These are phyloP conservation scores for Calycina marina DNA, from an alignment of 2,329 filamentous ascomycete species.

Conservation along the genomic window DNA sequence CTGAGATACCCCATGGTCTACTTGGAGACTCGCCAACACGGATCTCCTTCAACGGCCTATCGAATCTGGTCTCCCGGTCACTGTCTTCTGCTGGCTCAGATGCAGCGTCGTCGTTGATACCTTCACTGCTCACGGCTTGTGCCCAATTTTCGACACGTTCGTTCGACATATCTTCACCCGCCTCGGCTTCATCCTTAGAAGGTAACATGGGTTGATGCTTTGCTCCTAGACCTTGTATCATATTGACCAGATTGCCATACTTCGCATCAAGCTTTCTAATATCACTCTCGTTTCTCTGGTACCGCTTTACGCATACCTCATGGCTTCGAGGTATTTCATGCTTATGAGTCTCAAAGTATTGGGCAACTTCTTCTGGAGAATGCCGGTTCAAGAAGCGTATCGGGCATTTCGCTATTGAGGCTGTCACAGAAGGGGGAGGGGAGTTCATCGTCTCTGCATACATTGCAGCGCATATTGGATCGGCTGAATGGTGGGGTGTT, in stretches of 20 bases:
- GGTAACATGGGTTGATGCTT: conserved; percentile 83
- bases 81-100: conserved; percentile 26
- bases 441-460: conserved; percentile 37
- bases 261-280: conserved; percentile 85
- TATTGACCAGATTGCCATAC: conserved; percentile 72
- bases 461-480: conserved; percentile 52
- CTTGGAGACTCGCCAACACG: conserved; percentile 89
- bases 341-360: conserved; percentile 90
- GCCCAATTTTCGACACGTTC: conserved; percentile 79
- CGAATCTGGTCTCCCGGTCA: conserved; percentile 60
- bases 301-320: conserved; percentile 79
- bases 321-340: conserved; percentile 90
- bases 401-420: conserved; percentile 57
- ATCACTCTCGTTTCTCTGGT: conserved; percentile 74
- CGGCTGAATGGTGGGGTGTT: conserved; percentile 34
- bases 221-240: conserved; percentile 81
- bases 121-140: conserved; percentile 49
- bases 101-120: conserved; percentile 25
- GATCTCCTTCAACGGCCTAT: conserved; percentile 73
- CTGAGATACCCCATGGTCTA: conserved; percentile 80
- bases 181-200: conserved; percentile 31
- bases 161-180: conserved; percentile 34
- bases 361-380: conserved; percentile 81
- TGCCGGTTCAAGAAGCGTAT: conserved; percentile 89
- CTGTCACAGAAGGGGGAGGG: conserved; percentile 31